Percentiles rank a stretch among this genome's conserved stretches.
phyloP scores from a whole-genome alignment of 2,329 filamentous ascomycete species.

The Tolypocladium nubicola region DNA sequence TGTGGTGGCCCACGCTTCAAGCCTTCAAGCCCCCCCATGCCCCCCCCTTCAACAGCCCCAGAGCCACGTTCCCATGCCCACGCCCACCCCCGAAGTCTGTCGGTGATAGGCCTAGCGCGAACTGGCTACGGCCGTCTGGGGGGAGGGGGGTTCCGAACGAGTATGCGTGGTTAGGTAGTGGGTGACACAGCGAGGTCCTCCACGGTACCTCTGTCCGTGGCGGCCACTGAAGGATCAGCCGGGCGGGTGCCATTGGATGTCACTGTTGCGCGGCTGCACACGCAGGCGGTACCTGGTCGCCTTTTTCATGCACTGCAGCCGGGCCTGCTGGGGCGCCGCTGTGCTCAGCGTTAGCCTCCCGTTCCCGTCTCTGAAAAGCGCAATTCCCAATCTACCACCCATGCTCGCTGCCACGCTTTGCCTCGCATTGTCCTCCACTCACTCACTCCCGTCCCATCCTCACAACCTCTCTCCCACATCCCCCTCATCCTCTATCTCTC shows the following conservation, averaged over 20 bases:
- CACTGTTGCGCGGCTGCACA: neutral
- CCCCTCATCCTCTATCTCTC: neutral
- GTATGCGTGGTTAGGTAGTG: neutral
- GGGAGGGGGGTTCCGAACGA: neutral
- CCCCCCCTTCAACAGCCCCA: neutral
- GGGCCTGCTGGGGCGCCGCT: neutral
- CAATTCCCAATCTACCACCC: neutral
- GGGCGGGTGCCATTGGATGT: neutral
- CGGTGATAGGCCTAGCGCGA: conserved; percentile 3
- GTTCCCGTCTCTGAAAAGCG: neutral
- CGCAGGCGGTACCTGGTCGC: neutral
- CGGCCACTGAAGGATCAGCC: neutral
- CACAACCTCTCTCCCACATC: neutral
- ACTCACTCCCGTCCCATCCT: neutral
- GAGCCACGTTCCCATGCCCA: conserved; percentile 2
- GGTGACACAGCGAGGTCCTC: neutral
- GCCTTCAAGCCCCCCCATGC: neutral
- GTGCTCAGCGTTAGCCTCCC: neutral
- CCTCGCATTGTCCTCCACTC: neutral
- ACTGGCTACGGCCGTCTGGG: conserved; percentile 1
- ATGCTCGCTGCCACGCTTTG: neutral
- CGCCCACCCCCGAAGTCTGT: conserved; percentile 1
- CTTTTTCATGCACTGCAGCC: neutral
- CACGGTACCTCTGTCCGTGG: neutral
- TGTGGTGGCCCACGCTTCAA: neutral